Percentiles rank a stretch among this genome's conserved stretches.
These are phyloP conservation scores for Sarcomyxa edulis DNA, from an alignment of 768 basidiomycete species.

Conservation along the genomic window DNA sequence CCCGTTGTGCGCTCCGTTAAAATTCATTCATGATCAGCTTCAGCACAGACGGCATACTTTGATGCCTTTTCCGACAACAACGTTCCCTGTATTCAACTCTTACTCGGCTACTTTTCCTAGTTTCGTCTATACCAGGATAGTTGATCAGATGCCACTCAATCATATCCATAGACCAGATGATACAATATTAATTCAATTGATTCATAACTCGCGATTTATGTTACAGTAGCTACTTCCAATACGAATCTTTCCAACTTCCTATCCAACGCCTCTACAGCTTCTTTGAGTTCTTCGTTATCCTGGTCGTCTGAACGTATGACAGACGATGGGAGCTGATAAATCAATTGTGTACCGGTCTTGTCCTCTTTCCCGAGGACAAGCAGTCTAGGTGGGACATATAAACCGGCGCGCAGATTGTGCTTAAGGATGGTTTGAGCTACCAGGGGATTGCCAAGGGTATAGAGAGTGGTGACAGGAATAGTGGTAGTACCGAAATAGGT, in stretches of 20 bases:
- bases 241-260: conserved; percentile 38
- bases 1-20: too few species aligned
- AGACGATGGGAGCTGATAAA: conserved; percentile 46
- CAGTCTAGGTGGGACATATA: conserved; percentile 41
- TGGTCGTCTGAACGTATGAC: conserved; percentile 28
- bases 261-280: conserved; percentile 31
- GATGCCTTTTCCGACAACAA: too few species aligned
- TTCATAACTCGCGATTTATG: background rate
- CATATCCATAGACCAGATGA: too few species aligned
- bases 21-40: too few species aligned
- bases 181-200: too few species aligned
- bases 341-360: conserved; percentile 30
- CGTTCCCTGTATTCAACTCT: too few species aligned
- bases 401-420: conserved; percentile 32
- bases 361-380: conserved; percentile 36
- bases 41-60: too few species aligned
- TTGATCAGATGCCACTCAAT: too few species aligned
- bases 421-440: conserved; percentile 39
- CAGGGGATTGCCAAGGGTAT: conserved; percentile 48
- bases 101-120: too few species aligned
- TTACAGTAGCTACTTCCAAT: conserved; percentile 1
- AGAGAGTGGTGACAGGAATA: conserved; percentile 29
- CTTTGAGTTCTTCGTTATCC: conserved; percentile 23
- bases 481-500: conserved; percentile 17
- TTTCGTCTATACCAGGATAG: too few species aligned